A percentile compares a stretch with the other conserved stretches of the same genome.
Conservation (phyloP, 306 rosid species). For the Sesbania bispinosa region DNA sequence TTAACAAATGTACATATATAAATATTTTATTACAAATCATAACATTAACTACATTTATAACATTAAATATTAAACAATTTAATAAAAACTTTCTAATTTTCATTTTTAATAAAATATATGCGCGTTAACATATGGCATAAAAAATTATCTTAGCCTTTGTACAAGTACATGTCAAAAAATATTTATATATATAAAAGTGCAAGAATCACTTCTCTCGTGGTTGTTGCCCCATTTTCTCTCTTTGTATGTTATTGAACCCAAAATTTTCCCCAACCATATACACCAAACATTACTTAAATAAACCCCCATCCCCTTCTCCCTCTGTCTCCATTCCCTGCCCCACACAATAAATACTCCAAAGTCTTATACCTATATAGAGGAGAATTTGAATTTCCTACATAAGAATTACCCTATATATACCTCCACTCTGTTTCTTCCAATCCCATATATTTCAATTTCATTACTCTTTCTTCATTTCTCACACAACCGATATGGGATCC, state of each 20-base stretch:
- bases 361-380: not conserved
- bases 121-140: no score
- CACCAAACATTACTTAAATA: no score
- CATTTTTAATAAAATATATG: no score
- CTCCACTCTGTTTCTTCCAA: not conserved
- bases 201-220: no score
- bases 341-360: not conserved
- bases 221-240: not conserved
- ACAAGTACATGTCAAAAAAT: no score
- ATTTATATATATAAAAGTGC: no score
- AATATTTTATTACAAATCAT: no score
- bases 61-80: no score
- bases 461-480: not conserved
- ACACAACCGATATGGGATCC: slow-evolving; percentile 10
- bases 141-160: no score
- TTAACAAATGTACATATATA: no score
- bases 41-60: no score
- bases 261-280: slow-evolving; percentile 23
- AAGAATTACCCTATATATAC: not conserved
- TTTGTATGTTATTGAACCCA: slow-evolving; percentile 13
- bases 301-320: not conserved
- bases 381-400: not conserved
- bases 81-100: no score
- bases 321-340: not conserved
- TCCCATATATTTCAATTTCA: not conserved